These are phyloP conservation scores for Russula brevipes DNA, from an alignment of 768 basidiomycete species.

Conservation along the genomic window DNA sequence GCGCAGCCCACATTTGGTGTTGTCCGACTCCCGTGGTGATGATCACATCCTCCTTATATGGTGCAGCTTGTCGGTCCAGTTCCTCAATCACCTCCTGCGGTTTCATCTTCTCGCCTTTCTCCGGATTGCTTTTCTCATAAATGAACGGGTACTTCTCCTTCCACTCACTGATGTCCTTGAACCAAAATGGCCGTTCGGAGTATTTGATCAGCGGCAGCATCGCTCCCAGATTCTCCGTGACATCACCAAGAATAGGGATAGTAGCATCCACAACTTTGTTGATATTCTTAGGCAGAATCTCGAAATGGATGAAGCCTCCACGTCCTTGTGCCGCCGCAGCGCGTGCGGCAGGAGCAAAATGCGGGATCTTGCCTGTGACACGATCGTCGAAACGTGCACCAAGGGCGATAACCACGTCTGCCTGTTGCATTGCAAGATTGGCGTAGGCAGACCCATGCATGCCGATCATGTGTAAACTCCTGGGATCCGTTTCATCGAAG, in stretches of 20 bases:
- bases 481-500: conserved; percentile 85
- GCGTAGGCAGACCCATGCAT: conserved; percentile 99
- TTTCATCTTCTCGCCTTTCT: conserved; percentile 70
- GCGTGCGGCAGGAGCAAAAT: conserved; percentile 86
- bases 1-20: conserved; percentile 99
- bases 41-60: conserved; percentile 82
- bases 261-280: conserved; percentile 98
- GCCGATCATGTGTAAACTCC: conserved; percentile 93
- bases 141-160: conserved; percentile 89
- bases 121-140: conserved; percentile 52
- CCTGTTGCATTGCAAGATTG: conserved; percentile 95
- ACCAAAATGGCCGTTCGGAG: conserved; percentile 72
- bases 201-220: conserved; percentile 75
- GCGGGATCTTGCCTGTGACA: conserved; percentile 84
- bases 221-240: conserved; percentile 71
- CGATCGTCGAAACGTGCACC: conserved; percentile 98
- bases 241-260: conserved; percentile 92
- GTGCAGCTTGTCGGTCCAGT: conserved; percentile 71
- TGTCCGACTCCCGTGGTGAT: conserved; percentile 95
- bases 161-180: conserved; percentile 75
- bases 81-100: conserved; percentile 97
- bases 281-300: conserved; percentile 97
- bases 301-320: conserved; percentile 98
- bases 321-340: conserved; percentile 80
- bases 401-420: conserved; percentile 96